Base-by-base conservation (phyloP, 179 eudicot species). In the Corrigiola litoralis region DNA sequence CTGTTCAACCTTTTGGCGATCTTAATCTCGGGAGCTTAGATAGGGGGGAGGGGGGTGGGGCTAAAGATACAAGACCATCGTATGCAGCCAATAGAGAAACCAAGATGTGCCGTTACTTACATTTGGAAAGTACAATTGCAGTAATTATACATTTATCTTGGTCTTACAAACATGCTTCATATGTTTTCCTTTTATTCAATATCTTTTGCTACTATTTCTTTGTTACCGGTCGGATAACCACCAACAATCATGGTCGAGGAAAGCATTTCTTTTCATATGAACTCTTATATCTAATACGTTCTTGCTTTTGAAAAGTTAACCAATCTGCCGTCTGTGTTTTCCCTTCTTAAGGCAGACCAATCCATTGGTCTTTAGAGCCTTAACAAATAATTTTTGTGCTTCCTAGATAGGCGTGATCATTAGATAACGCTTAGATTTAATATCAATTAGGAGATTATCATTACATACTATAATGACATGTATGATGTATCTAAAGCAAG, bases 381-480 rank as follows among this genome's bases (percentile, higher is more conserved):
- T 33, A 47, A 62, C 52, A 69, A 10, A 32, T n/a, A 41, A 44
- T 16, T 70, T 69, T 51, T 28, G 16, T n/a, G 16, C 8, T 51
- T 51, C 48, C 31, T 32, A 42, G 31, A 51, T 36, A 23, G 17
- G 59, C 65, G 49, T 69, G 42, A 58, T 58, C 63, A 69, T 68
- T 68, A 68, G 36, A 11, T 59, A 21, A 46, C 44, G 32, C 61
- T 13, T 69, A 60, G 72, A 59, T 69, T 60, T 69, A 63, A 70
- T 44, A 63, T 27, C 64, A 71, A 71, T 71, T 71, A 71, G 75
- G 53, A 44, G 68, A 6, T 71, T 20, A 71, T 71, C 65, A 71
- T 71, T 63, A 56, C 63, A 52, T 71, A 56, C 68, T 71, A 55
- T 55, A 54, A 23, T 63, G 63, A 69, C 69, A 63, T 71, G 75